phyloP scores from a whole-genome alignment of 2,329 filamentous ascomycete species.

The Fusarium poae region DNA sequence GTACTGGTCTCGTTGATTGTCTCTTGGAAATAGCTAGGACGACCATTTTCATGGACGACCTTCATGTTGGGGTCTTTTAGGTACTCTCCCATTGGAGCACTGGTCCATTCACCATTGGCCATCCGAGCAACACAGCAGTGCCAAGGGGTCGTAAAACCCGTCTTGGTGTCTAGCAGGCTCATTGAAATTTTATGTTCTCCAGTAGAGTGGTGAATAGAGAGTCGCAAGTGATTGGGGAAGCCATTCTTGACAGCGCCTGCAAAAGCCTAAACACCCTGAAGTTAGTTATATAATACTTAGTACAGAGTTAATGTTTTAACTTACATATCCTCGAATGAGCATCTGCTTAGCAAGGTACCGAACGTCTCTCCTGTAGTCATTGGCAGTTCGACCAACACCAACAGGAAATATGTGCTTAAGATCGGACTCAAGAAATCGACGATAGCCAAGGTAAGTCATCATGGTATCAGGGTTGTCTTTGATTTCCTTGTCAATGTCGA shows the following conservation, averaged over 20 bases:
- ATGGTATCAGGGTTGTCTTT: slow-evolving; percentile 47
- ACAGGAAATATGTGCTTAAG: slow-evolving; percentile 49
- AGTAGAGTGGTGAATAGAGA: slow-evolving; percentile 51
- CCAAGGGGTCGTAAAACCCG: slow-evolving; percentile 52
- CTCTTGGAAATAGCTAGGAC: slow-evolving; percentile 7
- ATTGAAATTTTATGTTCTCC: slow-evolving; percentile 49
- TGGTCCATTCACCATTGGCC: slow-evolving; percentile 6
- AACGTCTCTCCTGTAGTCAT: slow-evolving; percentile 46
- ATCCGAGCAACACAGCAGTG: slow-evolving; percentile 43
- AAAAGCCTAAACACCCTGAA: slow-evolving; percentile 41
- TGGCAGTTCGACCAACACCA: slow-evolving; percentile 34
- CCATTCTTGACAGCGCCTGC: slow-evolving; percentile 46
- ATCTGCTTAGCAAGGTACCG: slow-evolving; percentile 52
- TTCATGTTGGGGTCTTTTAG: slow-evolving; percentile 15
- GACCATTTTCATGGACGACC: slow-evolving; percentile 1
- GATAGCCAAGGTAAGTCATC: slow-evolving; percentile 51
- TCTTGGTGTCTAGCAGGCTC: slow-evolving; percentile 49
- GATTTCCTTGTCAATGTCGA: slow-evolving; percentile 50
- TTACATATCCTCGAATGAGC: slow-evolving; percentile 50
- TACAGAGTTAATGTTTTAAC: background rate
- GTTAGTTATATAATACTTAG: background rate
- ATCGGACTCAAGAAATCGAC: slow-evolving; percentile 50
- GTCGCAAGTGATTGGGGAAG: slow-evolving; percentile 48
- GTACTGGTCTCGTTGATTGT: fast-evolving
- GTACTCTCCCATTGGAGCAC: slow-evolving; percentile 22